These are phyloP conservation scores for Fusarium sp. DNA, from an alignment of 2,329 filamentous ascomycete species.

Conservation along the genomic window DNA sequence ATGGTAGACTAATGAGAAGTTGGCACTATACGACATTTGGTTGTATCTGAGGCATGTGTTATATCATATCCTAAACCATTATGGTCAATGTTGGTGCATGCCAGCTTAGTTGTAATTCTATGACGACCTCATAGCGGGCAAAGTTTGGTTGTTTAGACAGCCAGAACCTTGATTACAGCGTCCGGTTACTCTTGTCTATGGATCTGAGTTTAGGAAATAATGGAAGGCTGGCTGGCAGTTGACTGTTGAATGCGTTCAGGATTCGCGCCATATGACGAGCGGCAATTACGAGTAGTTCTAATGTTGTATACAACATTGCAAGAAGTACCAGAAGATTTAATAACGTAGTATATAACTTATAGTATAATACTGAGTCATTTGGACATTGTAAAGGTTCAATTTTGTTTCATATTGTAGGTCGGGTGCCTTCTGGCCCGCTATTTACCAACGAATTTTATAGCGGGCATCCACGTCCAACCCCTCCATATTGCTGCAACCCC, in stretches of 20 bases:
- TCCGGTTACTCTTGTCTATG: not conserved
- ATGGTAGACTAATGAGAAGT: not conserved
- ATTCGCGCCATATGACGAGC: not conserved
- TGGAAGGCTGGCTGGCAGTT: not conserved
- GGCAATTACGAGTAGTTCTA: not conserved
- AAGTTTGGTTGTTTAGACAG: constrained; percentile 1
- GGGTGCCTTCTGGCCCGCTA: not conserved
- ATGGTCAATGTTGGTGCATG: not conserved
- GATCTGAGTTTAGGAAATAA: not conserved
- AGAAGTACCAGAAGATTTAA: not conserved
- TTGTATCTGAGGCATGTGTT: not conserved
- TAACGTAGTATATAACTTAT: not conserved
- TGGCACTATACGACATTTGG: not conserved
- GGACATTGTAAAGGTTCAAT: not conserved
- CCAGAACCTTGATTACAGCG: not conserved
- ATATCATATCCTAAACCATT: not conserved
- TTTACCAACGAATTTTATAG: constrained; percentile 9
- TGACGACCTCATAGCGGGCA: constrained; percentile 32
- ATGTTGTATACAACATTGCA: not conserved
- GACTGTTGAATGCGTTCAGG: not conserved
- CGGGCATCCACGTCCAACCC: constrained; percentile 12
- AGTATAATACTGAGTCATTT: not conserved
- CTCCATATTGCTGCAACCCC: constrained; percentile 22
- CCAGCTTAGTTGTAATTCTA: constrained; percentile 22
- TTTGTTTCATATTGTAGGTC: not conserved